Percentiles rank a stretch among this genome's conserved stretches.
Evolutionary conservation across 371 early-diverging fungal genomes (phyloP).

Genomic region (Syncephalastrum sp.): DNA sequence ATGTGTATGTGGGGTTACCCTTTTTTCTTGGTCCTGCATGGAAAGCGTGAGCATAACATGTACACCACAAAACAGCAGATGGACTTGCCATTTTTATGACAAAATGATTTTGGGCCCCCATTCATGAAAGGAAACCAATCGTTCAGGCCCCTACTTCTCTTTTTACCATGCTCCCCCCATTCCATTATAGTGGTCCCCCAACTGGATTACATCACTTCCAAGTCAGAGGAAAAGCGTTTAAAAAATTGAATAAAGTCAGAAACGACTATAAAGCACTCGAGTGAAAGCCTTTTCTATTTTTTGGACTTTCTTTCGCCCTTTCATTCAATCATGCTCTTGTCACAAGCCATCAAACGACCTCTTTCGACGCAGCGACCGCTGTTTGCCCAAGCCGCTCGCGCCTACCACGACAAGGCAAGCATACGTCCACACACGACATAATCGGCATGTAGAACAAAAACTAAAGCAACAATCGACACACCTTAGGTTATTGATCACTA

Average conservation of each 20-base stretch:
- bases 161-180: no score
- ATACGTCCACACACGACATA: background rate
- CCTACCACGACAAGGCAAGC: slow-evolving; percentile 71
- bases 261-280: no score
- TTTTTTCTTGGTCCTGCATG: background rate
- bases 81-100: no score
- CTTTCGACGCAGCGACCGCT: slow-evolving; percentile 33
- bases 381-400: slow-evolving; percentile 42
- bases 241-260: no score
- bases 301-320: slow-evolving; percentile 4
- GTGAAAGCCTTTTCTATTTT: slow-evolving; percentile 11
- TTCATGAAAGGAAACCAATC: no score
- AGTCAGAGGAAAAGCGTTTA: no score
- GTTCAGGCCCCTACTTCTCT: no score
- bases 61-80: no score
- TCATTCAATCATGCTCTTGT: slow-evolving; percentile 3
- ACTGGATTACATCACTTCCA: no score
- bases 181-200: no score
- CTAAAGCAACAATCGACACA: background rate
- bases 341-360: slow-evolving; percentile 27
- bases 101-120: no score
- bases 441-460: background rate
- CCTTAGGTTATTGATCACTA: slow-evolving; percentile 89
- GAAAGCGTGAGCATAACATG: no score
- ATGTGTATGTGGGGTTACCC: background rate